Percentiles rank a stretch among this genome's conserved stretches.
Evolutionary conservation across 306 rosid species (phyloP).

Genomic region (Quercus cerris): DNA sequence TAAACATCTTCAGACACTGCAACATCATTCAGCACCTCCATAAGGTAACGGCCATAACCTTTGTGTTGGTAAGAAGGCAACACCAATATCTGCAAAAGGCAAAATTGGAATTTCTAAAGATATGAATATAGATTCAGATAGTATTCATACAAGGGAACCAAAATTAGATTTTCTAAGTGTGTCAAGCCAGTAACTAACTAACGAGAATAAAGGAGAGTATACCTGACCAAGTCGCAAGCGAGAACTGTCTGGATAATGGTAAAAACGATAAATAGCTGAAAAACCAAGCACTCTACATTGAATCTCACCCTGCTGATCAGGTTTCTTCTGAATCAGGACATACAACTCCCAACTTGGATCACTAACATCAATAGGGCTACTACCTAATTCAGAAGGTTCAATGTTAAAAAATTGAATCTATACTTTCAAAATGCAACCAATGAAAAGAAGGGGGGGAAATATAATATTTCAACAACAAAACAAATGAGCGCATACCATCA

Average conservation of each 20-base stretch:
- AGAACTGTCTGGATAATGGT: constrained; percentile 71
- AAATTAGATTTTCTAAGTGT: neutral
- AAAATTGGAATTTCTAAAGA: constrained; percentile 3
- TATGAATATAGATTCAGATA: neutral
- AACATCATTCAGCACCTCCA: constrained; percentile 64
- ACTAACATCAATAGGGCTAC: constrained; percentile 84
- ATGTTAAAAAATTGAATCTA: constrained; percentile 8
- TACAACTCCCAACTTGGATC: constrained; percentile 93
- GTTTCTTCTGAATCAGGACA: constrained; percentile 56
- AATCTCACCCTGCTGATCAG: constrained; percentile 45
- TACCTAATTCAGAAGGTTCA: constrained; percentile 43
- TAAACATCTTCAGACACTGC: constrained; percentile 68
- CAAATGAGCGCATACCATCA: constrained; percentile 57
- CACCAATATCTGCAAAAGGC: constrained; percentile 60
- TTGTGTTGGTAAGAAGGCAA: constrained; percentile 84
- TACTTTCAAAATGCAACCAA: constrained; percentile 4
- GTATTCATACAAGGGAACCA: neutral
- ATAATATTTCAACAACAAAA: neutral
- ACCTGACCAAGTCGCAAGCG: constrained; percentile 93
- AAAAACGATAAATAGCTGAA: constrained; percentile 84
- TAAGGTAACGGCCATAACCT: constrained; percentile 82
- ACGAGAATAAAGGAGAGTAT: constrained; percentile 9
- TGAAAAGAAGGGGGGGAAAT: neutral
- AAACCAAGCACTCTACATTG: constrained; percentile 65
- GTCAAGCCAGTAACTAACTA: neutral